Conservation (phyloP, 495 filamentous ascomycete species). For the Tuber aestivum region DNA sequence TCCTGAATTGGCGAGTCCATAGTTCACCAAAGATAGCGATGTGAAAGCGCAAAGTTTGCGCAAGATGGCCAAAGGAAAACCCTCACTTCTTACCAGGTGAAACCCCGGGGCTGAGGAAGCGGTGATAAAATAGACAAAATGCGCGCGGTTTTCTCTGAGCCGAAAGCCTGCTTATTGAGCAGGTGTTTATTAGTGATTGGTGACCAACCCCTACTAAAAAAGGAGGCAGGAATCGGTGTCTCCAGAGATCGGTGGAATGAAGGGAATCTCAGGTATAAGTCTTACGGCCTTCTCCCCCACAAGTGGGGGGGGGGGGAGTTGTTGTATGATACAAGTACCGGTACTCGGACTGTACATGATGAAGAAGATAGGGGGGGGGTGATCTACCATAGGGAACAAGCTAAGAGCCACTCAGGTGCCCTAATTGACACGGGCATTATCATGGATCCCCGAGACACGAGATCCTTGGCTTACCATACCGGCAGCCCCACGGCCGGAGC, state of each 20-base stretch:
- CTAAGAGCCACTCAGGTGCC: neutral
- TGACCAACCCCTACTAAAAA: neutral
- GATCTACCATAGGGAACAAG: neutral
- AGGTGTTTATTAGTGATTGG: neutral
- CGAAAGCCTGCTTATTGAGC: neutral
- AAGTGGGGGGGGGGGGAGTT: neutral
- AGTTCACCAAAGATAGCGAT: neutral
- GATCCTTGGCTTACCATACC: neutral
- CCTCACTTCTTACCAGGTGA: neutral
- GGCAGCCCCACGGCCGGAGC: neutral
- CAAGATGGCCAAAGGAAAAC: neutral
- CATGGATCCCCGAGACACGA: neutral
- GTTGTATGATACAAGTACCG: neutral
- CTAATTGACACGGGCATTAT: neutral
- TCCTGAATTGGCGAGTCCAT: neutral
- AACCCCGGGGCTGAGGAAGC: neutral
- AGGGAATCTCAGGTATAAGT: neutral
- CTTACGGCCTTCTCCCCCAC: neutral
- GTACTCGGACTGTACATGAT: no score
- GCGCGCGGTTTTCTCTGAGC: neutral
- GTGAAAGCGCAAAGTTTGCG: neutral
- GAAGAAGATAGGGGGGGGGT: neutral
- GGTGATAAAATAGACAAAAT: neutral
- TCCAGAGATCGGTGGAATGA: neutral
- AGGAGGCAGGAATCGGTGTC: neutral